Conservation (phyloP, 345 rosid species). For the Aquilaria malaccensis region DNA sequence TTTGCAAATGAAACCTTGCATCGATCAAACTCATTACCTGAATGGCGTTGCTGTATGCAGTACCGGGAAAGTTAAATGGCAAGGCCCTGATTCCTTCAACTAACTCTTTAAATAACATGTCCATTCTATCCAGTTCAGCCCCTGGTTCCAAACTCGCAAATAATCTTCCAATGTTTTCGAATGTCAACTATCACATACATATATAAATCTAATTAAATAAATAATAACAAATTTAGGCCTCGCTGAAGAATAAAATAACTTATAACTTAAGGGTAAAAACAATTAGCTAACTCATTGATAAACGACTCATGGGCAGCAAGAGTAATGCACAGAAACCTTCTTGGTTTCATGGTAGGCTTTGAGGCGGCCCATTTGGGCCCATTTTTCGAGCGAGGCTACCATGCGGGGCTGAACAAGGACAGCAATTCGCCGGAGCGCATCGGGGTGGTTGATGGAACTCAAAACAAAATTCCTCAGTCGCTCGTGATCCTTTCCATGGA, state of each 20-base stretch:
- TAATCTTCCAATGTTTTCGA: slow-evolving; percentile 27
- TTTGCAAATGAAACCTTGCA: not conserved
- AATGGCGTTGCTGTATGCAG: slow-evolving; percentile 22
- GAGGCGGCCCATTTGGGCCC: slow-evolving; percentile 24
- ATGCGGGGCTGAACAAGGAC: slow-evolving; percentile 22
- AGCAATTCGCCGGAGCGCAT: slow-evolving; percentile 26
- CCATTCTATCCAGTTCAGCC: slow-evolving; percentile 15
- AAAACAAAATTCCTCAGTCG: slow-evolving; percentile 20
- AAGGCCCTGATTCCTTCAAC: slow-evolving; percentile 24
- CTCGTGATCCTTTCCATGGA: slow-evolving; percentile 25
- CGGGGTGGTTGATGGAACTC: slow-evolving; percentile 24
- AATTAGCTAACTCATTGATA: too few relatives aligned
- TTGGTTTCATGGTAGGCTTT: slow-evolving; percentile 17
- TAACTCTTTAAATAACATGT: slow-evolving; percentile 14
- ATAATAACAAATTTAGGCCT: not conserved
- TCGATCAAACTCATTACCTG: slow-evolving; percentile 16
- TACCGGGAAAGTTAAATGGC: slow-evolving; percentile 31
- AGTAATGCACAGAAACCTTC: slow-evolving; percentile 8
- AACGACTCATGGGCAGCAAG: too few relatives aligned
- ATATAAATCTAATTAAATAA: not conserved
- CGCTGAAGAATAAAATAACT: too few relatives aligned
- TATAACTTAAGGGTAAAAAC: too few relatives aligned
- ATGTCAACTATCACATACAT: slow-evolving; percentile 17
- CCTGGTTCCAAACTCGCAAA: slow-evolving; percentile 34
- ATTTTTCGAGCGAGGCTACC: slow-evolving; percentile 23